Evolutionary conservation across 23 red algal genomes (phyloP), one percentile per base, ranked within the genome.

Genomic region (Cyanidiococcus yangmingshanensis): DNA sequence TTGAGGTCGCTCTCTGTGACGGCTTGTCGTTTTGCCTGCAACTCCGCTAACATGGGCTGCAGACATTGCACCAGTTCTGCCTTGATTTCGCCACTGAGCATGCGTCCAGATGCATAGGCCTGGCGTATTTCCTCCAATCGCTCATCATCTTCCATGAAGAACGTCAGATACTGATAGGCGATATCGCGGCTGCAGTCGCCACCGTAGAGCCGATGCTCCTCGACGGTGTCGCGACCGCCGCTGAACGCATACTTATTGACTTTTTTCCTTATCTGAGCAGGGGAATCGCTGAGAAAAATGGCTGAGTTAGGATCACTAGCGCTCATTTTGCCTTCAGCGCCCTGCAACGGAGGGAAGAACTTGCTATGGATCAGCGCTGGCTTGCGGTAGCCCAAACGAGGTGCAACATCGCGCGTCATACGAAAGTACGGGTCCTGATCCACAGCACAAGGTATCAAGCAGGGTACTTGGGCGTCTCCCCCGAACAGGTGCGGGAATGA

Each of bases 361-460:
- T 97, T 97, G 68, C 82, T 87, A 79, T 97, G 93, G 37, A 97
- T 86, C 27, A 96, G 68, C 12, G 92, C 82, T n/a, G 92, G 92
- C 82, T 96, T 96, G 50, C 79, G 57, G 29, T 76, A 85, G 2
- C 76, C 75, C 1, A 96, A 40, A 29, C 82, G 75, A 0, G 84
- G 92, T 0, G 92, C 87, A 1, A 87, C 92, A 58, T 96, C 92
- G 38, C 92, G 50, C 21, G 92, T 96, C 79, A 96, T 82, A 27
- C 92, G 83, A 76, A 96, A 96, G 58, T 96, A 96, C 17, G 92
- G 92, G 74, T 96, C 92, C 77, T 96, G 92, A 57, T 96, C 92
- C 45, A 96, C 90, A 1, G 92, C 92, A 68, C 92, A 96, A 25
- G 92, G 92, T 57, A 96, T 90, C 21, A 96, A 79, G 86, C 92